Evolutionary conservation across 164 flowering plant genomes (phyloP), one percentile per base, ranked within the genome.

Genomic region (Platanus orientalis): DNA sequence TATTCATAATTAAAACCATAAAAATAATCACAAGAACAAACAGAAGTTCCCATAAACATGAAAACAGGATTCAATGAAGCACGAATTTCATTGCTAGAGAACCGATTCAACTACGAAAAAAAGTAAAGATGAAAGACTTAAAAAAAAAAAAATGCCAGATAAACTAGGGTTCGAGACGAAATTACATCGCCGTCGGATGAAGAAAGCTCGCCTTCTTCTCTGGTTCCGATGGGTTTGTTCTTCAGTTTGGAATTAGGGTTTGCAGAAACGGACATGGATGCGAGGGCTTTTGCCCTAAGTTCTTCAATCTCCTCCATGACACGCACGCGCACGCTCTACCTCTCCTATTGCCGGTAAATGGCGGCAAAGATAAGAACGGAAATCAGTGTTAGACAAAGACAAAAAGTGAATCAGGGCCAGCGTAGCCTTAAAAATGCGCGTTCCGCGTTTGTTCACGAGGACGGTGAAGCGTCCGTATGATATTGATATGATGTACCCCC

Each of bases 151-250:
- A 27, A 39, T 0, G 17, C 17, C 10, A 20, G 21, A 48, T 24
- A 4, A 23, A 28, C 29, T 49, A 63, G 69, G 72, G 65, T 54
- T 67, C 17, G 1, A 54, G 44, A 29, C 32, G 44, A 52, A 16
- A 21, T 62, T 70, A 75, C 79, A 20, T 73, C 84, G 36, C 63
- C 76, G 28, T 73, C 80, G 21, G 73, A 68, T 5, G 90, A 79
- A 60, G 90, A 78, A 57, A 89, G 77, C 69, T 89, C 92, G 70
- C 92, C 92, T 82, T 85, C 96, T 78, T 89, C 96, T 66, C 71
- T 83, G 67, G 40, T 30, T 27, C 36, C 19, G 30, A 55, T n/a
- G 9, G 58, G 63, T 0, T 57, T 42, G 29, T 29, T 53, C 6
- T 66, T 16, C 30, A 9, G 65, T 53, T 63, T 69, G 4, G 73